These are phyloP conservation scores for Xylaria venustula DNA, from an alignment of 495 filamentous ascomycete genomes.

Conservation along the genomic window DNA sequence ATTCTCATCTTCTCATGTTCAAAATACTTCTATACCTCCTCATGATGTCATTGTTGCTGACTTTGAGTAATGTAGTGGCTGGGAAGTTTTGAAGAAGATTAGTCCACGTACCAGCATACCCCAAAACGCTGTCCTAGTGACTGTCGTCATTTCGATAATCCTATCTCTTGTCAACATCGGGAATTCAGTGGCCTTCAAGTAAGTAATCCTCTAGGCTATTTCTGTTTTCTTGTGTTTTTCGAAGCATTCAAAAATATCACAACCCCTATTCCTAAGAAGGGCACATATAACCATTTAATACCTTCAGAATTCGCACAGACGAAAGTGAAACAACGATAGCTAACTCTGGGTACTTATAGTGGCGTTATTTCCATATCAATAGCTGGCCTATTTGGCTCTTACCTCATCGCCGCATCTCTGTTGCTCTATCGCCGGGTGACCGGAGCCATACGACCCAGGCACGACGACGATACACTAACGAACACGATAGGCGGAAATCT, in stretches of 20 bases:
- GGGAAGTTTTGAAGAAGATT: slow-evolving; percentile 8
- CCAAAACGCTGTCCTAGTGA: slow-evolving; percentile 35
- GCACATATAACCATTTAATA: too few species aligned
- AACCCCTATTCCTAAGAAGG: too few species aligned
- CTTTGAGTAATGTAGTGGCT: neutral
- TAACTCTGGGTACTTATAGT: neutral
- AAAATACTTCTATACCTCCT: slow-evolving; percentile 10
- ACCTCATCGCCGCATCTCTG: slow-evolving; percentile 39
- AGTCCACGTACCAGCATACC: slow-evolving; percentile 28
- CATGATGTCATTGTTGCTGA: too few species aligned
- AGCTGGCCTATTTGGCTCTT: slow-evolving; percentile 42
- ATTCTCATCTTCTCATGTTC: slow-evolving; percentile 33
- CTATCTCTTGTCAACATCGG: slow-evolving; percentile 53
- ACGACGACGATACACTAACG: slow-evolving; percentile 15
- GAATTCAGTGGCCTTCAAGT: slow-evolving; percentile 45
- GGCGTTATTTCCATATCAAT: slow-evolving; percentile 45
- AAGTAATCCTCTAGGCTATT: neutral
- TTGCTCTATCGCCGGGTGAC: slow-evolving; percentile 38
- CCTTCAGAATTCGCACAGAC: too few species aligned
- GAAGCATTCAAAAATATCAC: too few species aligned
- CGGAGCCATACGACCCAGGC: slow-evolving; percentile 4
- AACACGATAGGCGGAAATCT: slow-evolving; percentile 20
- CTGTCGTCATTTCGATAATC: slow-evolving; percentile 36
- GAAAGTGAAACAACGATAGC: too few species aligned
- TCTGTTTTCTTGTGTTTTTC: too few species aligned